phyloP scores from a whole-genome alignment of 106 monocot species.

The Xerophyta viscosa region DNA sequence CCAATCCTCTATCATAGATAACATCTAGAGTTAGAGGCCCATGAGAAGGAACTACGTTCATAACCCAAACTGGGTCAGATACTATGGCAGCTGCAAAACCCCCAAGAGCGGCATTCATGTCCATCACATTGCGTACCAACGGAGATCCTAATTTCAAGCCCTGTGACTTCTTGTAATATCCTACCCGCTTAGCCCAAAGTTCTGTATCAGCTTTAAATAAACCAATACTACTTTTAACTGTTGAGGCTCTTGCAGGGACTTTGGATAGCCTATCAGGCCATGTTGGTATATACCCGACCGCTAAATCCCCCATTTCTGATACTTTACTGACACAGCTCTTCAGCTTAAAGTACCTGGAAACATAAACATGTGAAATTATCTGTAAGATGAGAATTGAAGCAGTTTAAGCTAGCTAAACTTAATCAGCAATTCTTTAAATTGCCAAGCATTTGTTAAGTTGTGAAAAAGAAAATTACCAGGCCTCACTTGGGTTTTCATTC shows the following conservation, averaged over 20 bases:
- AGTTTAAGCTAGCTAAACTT: too few relatives aligned
- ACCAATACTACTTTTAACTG: slow-evolving; percentile 51
- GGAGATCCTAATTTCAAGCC: slow-evolving; percentile 60
- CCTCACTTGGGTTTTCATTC: slow-evolving; percentile 62
- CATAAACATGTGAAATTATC: too few relatives aligned
- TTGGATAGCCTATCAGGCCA: slow-evolving; percentile 72
- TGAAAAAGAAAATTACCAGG: slow-evolving; percentile 72
- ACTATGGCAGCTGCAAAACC: slow-evolving; percentile 78
- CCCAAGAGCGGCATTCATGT: slow-evolving; percentile 95
- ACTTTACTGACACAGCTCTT: slow-evolving; percentile 62
- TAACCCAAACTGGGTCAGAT: slow-evolving; percentile 77
- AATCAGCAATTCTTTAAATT: too few relatives aligned
- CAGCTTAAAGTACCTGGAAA: slow-evolving; percentile 67
- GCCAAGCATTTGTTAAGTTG: too few relatives aligned
- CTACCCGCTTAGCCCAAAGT: slow-evolving; percentile 62
- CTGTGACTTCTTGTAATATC: slow-evolving; percentile 65
- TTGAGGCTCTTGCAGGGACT: slow-evolving; percentile 47
- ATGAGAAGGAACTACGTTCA: slow-evolving; percentile 84
- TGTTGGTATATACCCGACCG: slow-evolving; percentile 47
- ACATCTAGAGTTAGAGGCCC: slow-evolving; percentile 67
- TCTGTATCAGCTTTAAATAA: slow-evolving; percentile 71
- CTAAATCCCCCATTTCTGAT: slow-evolving; percentile 18
- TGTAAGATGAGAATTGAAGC: too few relatives aligned
- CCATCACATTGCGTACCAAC: slow-evolving; percentile 75
- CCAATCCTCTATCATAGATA: slow-evolving; percentile 87